phyloP scores from a whole-genome alignment of 768 basidiomycete species.

The Tulasnella sp. region DNA sequence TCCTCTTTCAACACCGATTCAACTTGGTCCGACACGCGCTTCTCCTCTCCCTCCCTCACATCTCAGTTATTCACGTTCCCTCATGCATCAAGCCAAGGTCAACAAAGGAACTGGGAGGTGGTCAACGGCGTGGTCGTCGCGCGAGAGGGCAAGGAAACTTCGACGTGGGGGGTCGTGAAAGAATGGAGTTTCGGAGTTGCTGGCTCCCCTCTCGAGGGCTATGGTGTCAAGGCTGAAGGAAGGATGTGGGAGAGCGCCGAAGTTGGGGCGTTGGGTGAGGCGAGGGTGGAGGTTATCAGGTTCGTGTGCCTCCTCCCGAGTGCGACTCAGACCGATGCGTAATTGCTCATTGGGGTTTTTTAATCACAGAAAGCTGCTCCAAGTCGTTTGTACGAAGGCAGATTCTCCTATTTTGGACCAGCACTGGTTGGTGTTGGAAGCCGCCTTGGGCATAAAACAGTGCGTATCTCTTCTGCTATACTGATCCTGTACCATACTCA shows the following conservation, averaged over 20 bases:
- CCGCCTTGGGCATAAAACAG: constrained; percentile 56
- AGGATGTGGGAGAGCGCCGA: constrained; percentile 49
- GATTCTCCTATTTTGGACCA: constrained; percentile 60
- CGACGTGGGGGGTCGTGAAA: constrained; percentile 63
- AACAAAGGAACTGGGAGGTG: neutral
- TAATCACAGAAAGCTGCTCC: constrained; percentile 49
- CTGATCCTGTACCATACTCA: constrained; percentile 25
- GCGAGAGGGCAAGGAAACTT: constrained; percentile 56
- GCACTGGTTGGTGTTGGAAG: constrained; percentile 64
- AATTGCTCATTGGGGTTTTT: constrained; percentile 4
- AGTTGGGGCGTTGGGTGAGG: constrained; percentile 46
- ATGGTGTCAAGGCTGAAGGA: constrained; percentile 41
- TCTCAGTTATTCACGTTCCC: constrained; percentile 46
- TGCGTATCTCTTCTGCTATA: constrained; percentile 31
- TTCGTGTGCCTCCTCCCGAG: neutral
- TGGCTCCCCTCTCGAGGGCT: constrained; percentile 49
- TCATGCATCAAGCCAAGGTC: neutral
- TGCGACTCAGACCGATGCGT: neutral
- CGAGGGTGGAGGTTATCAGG: constrained; percentile 40
- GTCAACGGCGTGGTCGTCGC: constrained; percentile 64
- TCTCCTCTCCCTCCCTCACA: constrained; percentile 49
- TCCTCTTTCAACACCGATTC: constrained; percentile 28
- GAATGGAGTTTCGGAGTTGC: constrained; percentile 55
- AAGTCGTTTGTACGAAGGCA: constrained; percentile 48
- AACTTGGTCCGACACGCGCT: constrained; percentile 35